These are phyloP conservation scores for Flammula alnicola DNA, from an alignment of 1,284 basidiomycete species.

Conservation along the genomic window DNA sequence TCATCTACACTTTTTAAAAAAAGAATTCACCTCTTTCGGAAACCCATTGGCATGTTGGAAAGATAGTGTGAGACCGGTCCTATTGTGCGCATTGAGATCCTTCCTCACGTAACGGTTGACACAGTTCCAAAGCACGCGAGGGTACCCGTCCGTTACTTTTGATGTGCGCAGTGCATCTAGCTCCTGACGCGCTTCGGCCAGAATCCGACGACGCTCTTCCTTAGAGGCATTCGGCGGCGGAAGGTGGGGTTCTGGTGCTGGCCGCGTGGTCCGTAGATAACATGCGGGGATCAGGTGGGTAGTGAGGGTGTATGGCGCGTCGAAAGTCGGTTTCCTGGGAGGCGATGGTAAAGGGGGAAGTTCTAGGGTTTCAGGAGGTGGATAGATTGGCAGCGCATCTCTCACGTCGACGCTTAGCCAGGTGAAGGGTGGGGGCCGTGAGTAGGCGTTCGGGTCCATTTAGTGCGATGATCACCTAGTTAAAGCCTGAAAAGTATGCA, in stretches of 20 bases:
- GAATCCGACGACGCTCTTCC: constrained; percentile 35
- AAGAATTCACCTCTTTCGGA: constrained; percentile 72
- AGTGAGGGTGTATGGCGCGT: constrained; percentile 43
- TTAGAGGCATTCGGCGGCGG: constrained; percentile 35
- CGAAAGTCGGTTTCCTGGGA: constrained; percentile 36
- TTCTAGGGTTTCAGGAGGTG: constrained; percentile 38
- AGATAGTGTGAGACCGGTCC: constrained; percentile 65
- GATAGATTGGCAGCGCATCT: constrained; percentile 39
- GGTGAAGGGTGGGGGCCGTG: constrained; percentile 23
- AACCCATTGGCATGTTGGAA: constrained; percentile 84
- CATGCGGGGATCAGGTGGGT: constrained; percentile 81
- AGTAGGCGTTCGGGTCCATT: constrained; percentile 8
- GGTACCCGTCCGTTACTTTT: constrained; percentile 34
- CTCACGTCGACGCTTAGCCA: constrained; percentile 33
- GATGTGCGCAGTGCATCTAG: constrained; percentile 32
- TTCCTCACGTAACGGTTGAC: constrained; percentile 58
- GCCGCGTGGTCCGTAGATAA: constrained; percentile 59
- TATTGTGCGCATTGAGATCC: constrained; percentile 22
- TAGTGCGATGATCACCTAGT: too few relatives aligned
- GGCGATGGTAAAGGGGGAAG: constrained; percentile 38
- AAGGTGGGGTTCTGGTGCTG: constrained; percentile 45
- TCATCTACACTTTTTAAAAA: not conserved
- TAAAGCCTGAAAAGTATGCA: too few relatives aligned
- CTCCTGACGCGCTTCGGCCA: constrained; percentile 24
- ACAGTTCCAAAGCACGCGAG: constrained; percentile 56